Conservation (phyloP, 169 alveolate species). For the Theileria luwenshuni region DNA sequence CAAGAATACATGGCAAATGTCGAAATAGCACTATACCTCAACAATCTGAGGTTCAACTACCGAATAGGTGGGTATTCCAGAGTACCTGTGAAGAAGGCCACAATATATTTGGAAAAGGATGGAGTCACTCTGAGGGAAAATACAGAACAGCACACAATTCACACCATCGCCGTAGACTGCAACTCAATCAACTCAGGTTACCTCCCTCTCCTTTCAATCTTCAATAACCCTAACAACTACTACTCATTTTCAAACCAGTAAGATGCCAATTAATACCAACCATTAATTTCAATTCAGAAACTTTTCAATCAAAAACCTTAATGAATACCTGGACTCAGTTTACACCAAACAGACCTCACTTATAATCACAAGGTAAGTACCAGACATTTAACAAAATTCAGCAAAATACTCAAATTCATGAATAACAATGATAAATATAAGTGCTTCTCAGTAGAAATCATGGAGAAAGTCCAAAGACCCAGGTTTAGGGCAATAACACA, state of each 20-base stretch:
- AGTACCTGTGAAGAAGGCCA: neutral
- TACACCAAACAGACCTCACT: slow-evolving; percentile 3
- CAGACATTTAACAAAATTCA: neutral
- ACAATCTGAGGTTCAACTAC: slow-evolving; percentile 22
- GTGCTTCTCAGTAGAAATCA: slow-evolving; percentile 54
- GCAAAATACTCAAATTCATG: slow-evolving; percentile 42
- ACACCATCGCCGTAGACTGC: slow-evolving; percentile 44
- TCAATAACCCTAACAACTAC: neutral
- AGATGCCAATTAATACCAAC: neutral
- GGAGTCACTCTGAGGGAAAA: slow-evolving; percentile 6
- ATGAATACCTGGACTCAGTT: slow-evolving; percentile 9
- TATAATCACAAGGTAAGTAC: slow-evolving; percentile 17
- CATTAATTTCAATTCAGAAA: slow-evolving; percentile 1
- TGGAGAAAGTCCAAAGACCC: too few relatives aligned
- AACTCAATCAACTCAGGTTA: slow-evolving; percentile 11
- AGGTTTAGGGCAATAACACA: too few relatives aligned
- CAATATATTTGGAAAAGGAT: slow-evolving; percentile 23
- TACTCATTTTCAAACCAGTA: slow-evolving; percentile 14
- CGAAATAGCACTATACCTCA: slow-evolving; percentile 29
- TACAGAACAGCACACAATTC: neutral
- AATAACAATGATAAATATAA: neutral
- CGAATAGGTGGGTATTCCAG: slow-evolving; percentile 36
- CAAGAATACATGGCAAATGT: slow-evolving; percentile 23
- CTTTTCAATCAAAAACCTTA: slow-evolving; percentile 4
- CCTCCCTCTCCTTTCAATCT: slow-evolving; percentile 43